These are phyloP conservation scores for Pichia paraexigua DNA, from an alignment of 805 yeast species.

Conservation along the genomic window DNA sequence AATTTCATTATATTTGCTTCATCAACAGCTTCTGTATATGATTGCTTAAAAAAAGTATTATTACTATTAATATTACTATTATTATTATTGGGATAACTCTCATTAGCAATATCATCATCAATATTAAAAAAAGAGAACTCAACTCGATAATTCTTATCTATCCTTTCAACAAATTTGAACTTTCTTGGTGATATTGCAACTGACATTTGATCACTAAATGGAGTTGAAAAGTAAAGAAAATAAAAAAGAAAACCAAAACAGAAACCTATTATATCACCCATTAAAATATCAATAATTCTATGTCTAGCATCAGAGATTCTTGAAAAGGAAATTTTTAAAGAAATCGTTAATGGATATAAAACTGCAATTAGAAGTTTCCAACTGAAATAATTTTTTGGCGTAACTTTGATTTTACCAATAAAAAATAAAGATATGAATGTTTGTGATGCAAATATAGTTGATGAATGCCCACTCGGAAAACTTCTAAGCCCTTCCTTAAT, in stretches of 20 bases:
- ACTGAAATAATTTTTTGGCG: constrained; percentile 31
- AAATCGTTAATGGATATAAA: constrained; percentile 29
- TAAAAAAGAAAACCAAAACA: constrained; percentile 29
- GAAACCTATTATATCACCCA: constrained; percentile 34
- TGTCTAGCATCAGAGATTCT: constrained; percentile 44
- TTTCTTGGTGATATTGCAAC: constrained; percentile 39
- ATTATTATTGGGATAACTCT: too few relatives aligned
- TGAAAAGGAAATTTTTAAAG: constrained; percentile 31
- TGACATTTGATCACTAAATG: constrained; percentile 30
- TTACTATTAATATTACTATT: too few relatives aligned
- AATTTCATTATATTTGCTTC: not conserved
- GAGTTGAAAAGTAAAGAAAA: constrained; percentile 29
- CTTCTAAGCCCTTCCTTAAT: constrained; percentile 47
- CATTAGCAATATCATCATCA: not conserved
- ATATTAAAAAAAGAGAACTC: not conserved
- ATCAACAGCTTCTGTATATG: not conserved
- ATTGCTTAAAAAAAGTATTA: too few relatives aligned
- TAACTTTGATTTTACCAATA: constrained; percentile 29
- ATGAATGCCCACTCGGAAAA: constrained; percentile 53
- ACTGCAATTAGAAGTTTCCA: constrained; percentile 27
- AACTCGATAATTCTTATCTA: not conserved
- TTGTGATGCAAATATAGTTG: constrained; percentile 42
- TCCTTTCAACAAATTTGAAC: constrained; percentile 9
- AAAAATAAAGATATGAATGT: constrained; percentile 30
- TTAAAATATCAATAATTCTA: constrained; percentile 32